Evolutionary conservation across 2,329 filamentous ascomycete genomes (phyloP).

Genomic region (Hypoxylon sp.): DNA sequence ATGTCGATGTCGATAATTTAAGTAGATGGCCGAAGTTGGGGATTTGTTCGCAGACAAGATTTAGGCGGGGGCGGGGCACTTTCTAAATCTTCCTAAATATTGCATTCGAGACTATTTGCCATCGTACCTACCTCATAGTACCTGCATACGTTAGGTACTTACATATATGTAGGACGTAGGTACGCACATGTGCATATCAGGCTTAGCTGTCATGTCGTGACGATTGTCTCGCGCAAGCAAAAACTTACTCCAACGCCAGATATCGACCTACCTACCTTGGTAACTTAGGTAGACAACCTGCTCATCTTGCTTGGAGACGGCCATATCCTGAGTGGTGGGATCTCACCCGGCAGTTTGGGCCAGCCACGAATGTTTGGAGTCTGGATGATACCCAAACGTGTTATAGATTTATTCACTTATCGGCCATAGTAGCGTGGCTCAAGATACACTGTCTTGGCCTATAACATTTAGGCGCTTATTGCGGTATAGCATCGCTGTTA

Average conservation of each 20-base stretch:
- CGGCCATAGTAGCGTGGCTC: too few species aligned
- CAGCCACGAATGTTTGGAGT: background rate
- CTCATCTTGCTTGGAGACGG: background rate
- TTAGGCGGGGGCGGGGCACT: conserved; percentile 33
- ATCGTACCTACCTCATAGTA: too few species aligned
- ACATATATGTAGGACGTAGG: background rate
- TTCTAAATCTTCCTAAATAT: background rate
- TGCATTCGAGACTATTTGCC: conserved; percentile 7
- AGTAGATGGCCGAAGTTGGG: background rate
- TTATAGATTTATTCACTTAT: too few species aligned
- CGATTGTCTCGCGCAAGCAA: too few species aligned
- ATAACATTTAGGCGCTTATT: too few species aligned
- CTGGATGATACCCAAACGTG: too few species aligned
- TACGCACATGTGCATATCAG: background rate
- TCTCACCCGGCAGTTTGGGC: background rate
- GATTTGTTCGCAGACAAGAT: conserved; percentile 9
- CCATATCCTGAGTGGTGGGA: background rate
- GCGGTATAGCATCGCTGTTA: too few species aligned
- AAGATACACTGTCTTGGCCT: too few species aligned
- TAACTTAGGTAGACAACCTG: background rate
- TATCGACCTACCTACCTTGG: background rate
- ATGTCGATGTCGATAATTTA: conserved; percentile 8
- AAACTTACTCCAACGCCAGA: background rate
- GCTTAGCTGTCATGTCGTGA: too few species aligned
- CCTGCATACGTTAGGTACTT: too few species aligned